Evolutionary conservation across 1,284 basidiomycete genomes (phyloP).

Genomic region (Coniferiporia weirii): DNA sequence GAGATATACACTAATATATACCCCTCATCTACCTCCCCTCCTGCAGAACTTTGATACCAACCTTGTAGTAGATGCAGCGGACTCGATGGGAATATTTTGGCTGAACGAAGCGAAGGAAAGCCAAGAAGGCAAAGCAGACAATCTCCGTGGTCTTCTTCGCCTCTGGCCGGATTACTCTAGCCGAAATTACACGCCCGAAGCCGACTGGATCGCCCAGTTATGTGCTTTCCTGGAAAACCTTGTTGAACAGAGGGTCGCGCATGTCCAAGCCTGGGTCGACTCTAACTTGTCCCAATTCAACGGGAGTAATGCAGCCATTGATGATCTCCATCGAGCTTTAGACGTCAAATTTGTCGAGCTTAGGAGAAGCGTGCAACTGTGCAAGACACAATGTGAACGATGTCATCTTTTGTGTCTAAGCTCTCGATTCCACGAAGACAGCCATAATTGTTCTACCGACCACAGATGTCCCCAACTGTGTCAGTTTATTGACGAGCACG

Average conservation of each 20-base stretch:
- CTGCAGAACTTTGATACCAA: constrained; percentile 48
- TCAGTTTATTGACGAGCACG: constrained; percentile 36
- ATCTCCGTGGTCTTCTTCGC: constrained; percentile 26
- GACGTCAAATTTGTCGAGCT: constrained; percentile 40
- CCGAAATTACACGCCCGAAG: constrained; percentile 33
- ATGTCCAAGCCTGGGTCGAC: constrained; percentile 46
- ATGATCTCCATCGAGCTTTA: constrained; percentile 40
- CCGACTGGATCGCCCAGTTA: constrained; percentile 37
- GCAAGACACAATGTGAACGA: constrained; percentile 37
- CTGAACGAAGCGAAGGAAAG: constrained; percentile 24
- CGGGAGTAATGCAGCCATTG: constrained; percentile 38
- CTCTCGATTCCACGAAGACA: constrained; percentile 38
- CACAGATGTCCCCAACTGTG: constrained; percentile 43
- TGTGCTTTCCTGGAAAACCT: constrained; percentile 33
- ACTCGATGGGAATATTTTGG: constrained; percentile 34
- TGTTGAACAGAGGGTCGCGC: constrained; percentile 36
- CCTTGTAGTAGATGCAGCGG: constrained; percentile 30
- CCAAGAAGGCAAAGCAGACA: constrained; percentile 27
- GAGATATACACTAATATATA: neutral
- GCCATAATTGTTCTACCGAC: constrained; percentile 44
- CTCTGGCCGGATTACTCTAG: constrained; percentile 30
- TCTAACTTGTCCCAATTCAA: constrained; percentile 46
- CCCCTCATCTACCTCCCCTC: neutral
- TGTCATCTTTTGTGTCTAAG: constrained; percentile 47
- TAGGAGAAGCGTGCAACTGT: constrained; percentile 41